Percentiles rank a stretch among this genome's conserved stretches.
Evolutionary conservation across 441 rosid species (phyloP).

Genomic region (Lepidium campestre): DNA sequence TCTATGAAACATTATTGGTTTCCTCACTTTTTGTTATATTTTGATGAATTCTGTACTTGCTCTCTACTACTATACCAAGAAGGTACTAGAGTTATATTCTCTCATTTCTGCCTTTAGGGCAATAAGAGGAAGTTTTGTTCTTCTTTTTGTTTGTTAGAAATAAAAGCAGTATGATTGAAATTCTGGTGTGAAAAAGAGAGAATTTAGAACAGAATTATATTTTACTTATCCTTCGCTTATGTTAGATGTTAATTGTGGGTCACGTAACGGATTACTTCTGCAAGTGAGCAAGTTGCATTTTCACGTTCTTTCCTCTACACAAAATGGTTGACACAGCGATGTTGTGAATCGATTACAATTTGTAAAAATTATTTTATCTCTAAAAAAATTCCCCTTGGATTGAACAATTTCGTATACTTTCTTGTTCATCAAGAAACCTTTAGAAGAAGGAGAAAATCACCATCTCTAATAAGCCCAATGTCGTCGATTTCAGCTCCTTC

Average conservation of each 20-base stretch:
- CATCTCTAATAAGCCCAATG: conserved; percentile 72
- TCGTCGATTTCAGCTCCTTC: conserved; percentile 83
- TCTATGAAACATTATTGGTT: conserved; percentile 12
- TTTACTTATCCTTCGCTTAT: too few relatives aligned
- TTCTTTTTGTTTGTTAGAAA: conserved; percentile 8
- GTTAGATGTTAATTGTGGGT: not conserved
- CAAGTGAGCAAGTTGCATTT: not conserved
- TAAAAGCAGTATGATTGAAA: not conserved
- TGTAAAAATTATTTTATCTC: not conserved
- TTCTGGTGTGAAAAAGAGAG: not conserved
- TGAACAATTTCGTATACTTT: not conserved
- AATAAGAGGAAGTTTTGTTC: conserved; percentile 16
- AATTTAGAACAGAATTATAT: not conserved
- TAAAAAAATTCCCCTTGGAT: not conserved
- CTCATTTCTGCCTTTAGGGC: conserved; percentile 24
- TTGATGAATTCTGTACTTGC: not conserved
- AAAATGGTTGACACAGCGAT: not conserved
- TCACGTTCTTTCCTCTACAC: not conserved
- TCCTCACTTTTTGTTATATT: conserved; percentile 13
- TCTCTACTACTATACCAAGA: conserved; percentile 2
- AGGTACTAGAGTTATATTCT: not conserved
- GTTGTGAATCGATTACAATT: not conserved
- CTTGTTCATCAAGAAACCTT: conserved; percentile 22
- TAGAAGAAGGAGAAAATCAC: conserved; percentile 62
- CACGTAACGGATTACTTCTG: not conserved